These are phyloP conservation scores for Botrytis sinoallii DNA, from an alignment of 2,329 filamentous ascomycete genomes.

Conservation along the genomic window DNA sequence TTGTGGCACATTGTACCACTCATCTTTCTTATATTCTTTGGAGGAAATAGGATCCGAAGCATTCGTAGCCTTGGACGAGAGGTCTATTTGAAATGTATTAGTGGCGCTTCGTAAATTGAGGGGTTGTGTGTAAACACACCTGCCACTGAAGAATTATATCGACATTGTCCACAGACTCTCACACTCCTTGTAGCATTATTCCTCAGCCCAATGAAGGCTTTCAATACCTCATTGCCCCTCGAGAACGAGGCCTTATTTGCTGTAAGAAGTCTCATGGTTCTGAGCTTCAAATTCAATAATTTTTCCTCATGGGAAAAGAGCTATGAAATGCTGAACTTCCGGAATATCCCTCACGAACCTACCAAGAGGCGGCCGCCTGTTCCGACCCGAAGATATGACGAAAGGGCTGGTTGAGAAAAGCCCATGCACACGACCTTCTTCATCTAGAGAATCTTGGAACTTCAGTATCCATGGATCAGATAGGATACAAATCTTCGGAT, in stretches of 20 bases:
- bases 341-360: background rate
- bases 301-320: background rate
- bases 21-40: slow-evolving; percentile 63
- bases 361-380: background rate
- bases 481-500: background rate
- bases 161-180: slow-evolving; percentile 32
- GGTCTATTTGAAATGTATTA: slow-evolving; percentile 5
- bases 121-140: slow-evolving; percentile 23
- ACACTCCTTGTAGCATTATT: slow-evolving; percentile 24
- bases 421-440: background rate
- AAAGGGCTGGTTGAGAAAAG: background rate
- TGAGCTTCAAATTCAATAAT: background rate
- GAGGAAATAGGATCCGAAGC: slow-evolving; percentile 39
- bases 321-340: background rate
- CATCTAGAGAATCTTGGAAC: background rate
- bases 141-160: slow-evolving; percentile 30
- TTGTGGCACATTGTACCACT: slow-evolving; percentile 80
- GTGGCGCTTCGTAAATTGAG: background rate
- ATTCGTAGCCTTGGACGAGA: background rate
- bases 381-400: background rate
- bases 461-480: background rate
- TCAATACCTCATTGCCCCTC: slow-evolving; percentile 15
- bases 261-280: slow-evolving; percentile 30
- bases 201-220: slow-evolving; percentile 29
- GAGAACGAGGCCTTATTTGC: slow-evolving; percentile 25